Conservation (phyloP, 108 stramenopile genomes). For the Nitzschia sp. region DNA sequence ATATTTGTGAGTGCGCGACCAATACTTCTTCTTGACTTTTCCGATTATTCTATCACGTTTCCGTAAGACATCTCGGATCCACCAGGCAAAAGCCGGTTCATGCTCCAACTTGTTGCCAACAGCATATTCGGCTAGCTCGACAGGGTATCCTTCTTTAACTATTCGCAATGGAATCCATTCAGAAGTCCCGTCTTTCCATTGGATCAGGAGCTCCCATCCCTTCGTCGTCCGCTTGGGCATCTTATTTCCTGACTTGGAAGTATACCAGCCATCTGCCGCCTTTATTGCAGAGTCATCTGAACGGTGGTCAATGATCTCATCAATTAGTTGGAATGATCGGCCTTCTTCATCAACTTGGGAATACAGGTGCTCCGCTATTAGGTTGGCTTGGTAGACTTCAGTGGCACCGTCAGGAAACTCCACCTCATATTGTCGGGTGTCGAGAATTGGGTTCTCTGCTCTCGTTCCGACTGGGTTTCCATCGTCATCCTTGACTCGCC, state of each 20-base stretch:
- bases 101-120: conserved; percentile 11
- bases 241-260: not conserved
- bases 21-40: conserved; percentile 46
- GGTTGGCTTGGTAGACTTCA: conserved; percentile 30
- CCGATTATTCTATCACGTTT: conserved; percentile 34
- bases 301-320: conserved; percentile 27
- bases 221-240: not conserved
- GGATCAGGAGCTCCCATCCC: conserved; percentile 30
- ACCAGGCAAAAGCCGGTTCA: conserved; percentile 52
- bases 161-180: conserved; percentile 30
- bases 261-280: not conserved
- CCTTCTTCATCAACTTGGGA: conserved; percentile 39
- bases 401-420: conserved; percentile 16
- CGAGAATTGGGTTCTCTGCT: conserved; percentile 41
- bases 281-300: conserved; percentile 9
- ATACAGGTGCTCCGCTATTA: conserved; percentile 54
- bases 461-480: conserved; percentile 2
- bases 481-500: conserved; percentile 8
- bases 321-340: conserved; percentile 9
- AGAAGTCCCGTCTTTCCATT: conserved; percentile 44
- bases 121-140: conserved; percentile 44
- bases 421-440: conserved; percentile 28
- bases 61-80: conserved; percentile 22
- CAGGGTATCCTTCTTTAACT: conserved; percentile 37
- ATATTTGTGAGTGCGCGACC: conserved; percentile 45